Base-by-base conservation (phyloP, 2,329 filamentous ascomycete genomes). In the Rugonectria rugulosa region DNA sequence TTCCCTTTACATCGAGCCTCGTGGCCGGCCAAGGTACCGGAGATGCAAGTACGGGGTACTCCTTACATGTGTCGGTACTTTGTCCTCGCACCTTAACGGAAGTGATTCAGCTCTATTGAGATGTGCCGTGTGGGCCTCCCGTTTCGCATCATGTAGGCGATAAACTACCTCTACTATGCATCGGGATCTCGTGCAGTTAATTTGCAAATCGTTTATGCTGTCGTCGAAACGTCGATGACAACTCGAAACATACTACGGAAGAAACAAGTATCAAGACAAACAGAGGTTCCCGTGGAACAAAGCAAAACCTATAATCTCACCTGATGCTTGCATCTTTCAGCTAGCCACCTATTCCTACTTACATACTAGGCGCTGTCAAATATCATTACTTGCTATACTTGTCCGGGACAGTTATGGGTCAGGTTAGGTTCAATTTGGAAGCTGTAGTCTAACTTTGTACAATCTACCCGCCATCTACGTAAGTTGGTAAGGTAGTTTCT, bases 61-160 rank as follows among this genome's bases (percentile, higher is more conserved):
- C n/a, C n/a, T n/a, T n/a, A n/a, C n/a, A n/a, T n/a, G n/a, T n/a
- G n/a, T n/a, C n/a, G n/a, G n/a, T n/a, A n/a, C n/a, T n/a, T n/a
- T n/a, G n/a, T n/a, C n/a, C n/a, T n/a, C n/a, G n/a, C n/a, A n/a
- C n/a, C n/a, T n/a, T n/a, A n/a, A n/a, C n/a, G n/a, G n/a, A n/a
- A n/a, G n/a, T n/a, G n/a, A n/a, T n/a, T n/a, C 32, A 38, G 10
- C 19, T 21, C 19, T 36, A 15, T 36, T 36, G 15, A 9, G 8
- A 36, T 15, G 10, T 17, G 38, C n/a, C n/a, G 19, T 23, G 29
- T 37, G 21, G n/a, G n/a, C n/a, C 7, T 38, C 37, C 38, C 27
- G 47, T 50, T 50, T 50, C 27, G 38, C 24, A 27, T 50, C 23
- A 26, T 43, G 37, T 27, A 26, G 26, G 21, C 47, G 43, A 50